Evolutionary conservation across 2,329 filamentous ascomycete genomes (phyloP), one percentile per base, ranked within the genome.

Genomic region (Metarhizium humberi): DNA sequence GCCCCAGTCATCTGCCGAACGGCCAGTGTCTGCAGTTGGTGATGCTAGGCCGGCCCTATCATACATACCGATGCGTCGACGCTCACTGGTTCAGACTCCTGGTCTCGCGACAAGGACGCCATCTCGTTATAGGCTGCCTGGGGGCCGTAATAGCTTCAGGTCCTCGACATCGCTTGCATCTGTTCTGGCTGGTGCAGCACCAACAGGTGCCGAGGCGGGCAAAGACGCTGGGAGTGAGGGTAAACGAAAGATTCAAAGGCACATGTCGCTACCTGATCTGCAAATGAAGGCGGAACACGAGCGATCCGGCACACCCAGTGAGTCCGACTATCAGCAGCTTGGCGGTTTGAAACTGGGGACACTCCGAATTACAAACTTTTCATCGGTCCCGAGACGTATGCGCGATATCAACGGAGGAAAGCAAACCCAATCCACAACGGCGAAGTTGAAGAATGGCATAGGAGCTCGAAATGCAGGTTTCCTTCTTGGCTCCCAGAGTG

Each of bases 301-400:
- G 25, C 62, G 69, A 40, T 65, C 64, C 7, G 61, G 64, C 14
- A 73, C 71, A 8, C 71, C 82, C 0, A 77, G 71, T 45, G 81
- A 84, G 29, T 66, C 72, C 32, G 76, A 80, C n/a, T 85, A 85
- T 61, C 74, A 74, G 57, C 80, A 84, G 49, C 76, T 82, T 36
- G 83, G 83, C 3, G 79, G 75, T 11, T 85, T 84, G 63, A 83
- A 82, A 63, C 76, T 84, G 53, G 84, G 84, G 2, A 81, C 81
- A 2, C 63, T 86, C 51, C 77, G 80, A 40, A 85, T 86, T 55
- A 84, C 74, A 25, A 86, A 86, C 65, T 82, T 81, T 14, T 71
- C 73, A 3, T 82, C 83, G 2, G 66, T 67, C 14, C 67, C 70
- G n/a, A 81, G 76, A 61, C 66, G 52, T 38, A 47, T 30, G 7